A percentile compares a stretch with the other conserved stretches of the same genome.
Evolutionary conservation across 2,329 filamentous ascomycete genomes (phyloP).

Genomic region (Talaromyces islandicus): DNA sequence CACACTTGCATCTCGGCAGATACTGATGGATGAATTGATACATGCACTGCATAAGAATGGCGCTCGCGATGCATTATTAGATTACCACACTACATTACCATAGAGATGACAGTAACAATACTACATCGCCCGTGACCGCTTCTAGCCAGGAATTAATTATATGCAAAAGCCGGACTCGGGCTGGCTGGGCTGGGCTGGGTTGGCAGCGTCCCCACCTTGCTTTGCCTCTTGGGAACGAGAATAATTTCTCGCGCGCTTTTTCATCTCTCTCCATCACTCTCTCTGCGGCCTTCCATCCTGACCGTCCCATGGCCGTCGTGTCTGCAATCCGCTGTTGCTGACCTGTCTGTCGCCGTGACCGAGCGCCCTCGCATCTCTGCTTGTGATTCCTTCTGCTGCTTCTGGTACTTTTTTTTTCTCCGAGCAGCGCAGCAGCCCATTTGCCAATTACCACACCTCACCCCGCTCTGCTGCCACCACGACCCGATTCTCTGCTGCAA

Average conservation of each 20-base stretch:
- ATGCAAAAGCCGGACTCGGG: constrained; percentile 5
- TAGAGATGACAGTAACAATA: no score
- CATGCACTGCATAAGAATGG: background rate
- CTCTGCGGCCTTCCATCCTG: background rate
- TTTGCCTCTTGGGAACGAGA: constrained; percentile 1
- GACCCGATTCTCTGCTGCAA: background rate
- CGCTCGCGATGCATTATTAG: background rate
- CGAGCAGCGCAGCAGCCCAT: background rate
- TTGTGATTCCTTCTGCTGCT: background rate
- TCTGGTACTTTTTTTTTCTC: background rate
- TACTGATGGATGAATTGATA: background rate
- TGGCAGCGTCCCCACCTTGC: constrained; percentile 5
- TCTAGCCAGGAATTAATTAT: no score
- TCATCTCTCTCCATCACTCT: background rate
- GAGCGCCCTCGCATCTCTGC: background rate
- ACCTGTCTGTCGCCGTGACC: background rate
- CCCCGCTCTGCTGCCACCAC: background rate
- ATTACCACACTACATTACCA: background rate
- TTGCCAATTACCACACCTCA: background rate
- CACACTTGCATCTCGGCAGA: background rate
- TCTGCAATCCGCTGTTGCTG: background rate
- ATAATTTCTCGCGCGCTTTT: background rate
- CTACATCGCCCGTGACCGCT: no score
- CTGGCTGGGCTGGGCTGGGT: background rate
- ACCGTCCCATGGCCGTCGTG: background rate